A percentile compares a stretch with the other conserved stretches of the same genome.
phyloP scores from a whole-genome alignment of 2,329 filamentous ascomycete species.

The Hortaea sp. region DNA sequence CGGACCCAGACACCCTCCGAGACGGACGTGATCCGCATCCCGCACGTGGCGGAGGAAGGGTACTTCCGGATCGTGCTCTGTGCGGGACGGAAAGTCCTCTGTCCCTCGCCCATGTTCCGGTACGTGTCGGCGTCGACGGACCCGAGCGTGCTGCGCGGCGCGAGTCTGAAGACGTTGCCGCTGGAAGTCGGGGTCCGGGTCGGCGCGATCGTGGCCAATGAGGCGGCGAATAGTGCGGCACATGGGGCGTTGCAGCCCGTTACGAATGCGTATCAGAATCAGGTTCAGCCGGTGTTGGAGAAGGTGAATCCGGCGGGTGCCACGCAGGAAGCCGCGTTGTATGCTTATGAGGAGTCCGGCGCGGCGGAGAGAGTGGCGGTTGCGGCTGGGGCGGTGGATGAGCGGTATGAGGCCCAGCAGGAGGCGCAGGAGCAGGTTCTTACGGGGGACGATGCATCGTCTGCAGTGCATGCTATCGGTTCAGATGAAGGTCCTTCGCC shows the following conservation, averaged over 20 bases:
- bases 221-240: constrained; percentile 3
- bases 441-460: no score
- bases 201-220: constrained; percentile 3
- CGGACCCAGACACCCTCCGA: constrained; percentile 5
- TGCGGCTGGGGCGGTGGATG: no score
- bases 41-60: constrained; percentile 5
- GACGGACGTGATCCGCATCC: constrained; percentile 3
- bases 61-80: constrained; percentile 9
- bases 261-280: constrained; percentile 2
- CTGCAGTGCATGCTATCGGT: no score
- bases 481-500: no score
- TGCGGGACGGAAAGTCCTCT: constrained; percentile 6
- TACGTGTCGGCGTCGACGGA: constrained; percentile 4
- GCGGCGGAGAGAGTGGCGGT: neutral
- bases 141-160: constrained; percentile 7
- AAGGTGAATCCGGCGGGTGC: neutral
- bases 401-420: no score
- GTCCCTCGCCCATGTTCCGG: constrained; percentile 8
- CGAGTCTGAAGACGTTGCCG: constrained; percentile 6
- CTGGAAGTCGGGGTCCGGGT: constrained; percentile 7
- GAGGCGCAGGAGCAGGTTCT: no score
- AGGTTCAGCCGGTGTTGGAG: constrained; percentile 1
- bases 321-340: neutral
- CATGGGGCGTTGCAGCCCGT: constrained; percentile 2
- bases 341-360: neutral